A percentile compares a stretch with the other conserved stretches of the same genome.
These are phyloP conservation scores for Cladosporium velox DNA, from an alignment of 2,329 filamentous ascomycete species.

Conservation along the genomic window DNA sequence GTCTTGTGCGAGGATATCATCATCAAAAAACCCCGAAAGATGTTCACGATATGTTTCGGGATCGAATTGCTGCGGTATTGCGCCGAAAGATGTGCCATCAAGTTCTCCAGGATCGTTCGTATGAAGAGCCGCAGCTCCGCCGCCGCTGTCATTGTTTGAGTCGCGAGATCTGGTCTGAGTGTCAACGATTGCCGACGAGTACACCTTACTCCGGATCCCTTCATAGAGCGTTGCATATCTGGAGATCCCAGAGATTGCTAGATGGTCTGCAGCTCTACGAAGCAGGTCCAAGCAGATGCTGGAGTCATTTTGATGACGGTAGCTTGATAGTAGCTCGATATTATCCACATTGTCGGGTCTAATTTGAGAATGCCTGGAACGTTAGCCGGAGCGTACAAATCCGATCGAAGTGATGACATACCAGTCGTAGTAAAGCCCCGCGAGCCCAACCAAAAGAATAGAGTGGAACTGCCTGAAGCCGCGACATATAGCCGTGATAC, in stretches of 20 bases:
- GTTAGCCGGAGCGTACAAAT: background rate
- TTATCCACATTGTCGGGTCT: background rate
- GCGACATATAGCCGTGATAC: background rate
- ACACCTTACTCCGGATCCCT: background rate
- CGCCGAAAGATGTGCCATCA: background rate
- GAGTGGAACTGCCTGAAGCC: background rate
- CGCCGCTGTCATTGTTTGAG: background rate
- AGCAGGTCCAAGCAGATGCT: background rate
- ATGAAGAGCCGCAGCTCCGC: background rate
- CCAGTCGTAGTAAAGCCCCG: background rate
- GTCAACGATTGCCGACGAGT: background rate
- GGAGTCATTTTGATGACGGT: background rate
- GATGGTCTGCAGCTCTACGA: background rate
- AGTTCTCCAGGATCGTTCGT: background rate
- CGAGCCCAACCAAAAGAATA: background rate
- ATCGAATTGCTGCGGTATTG: background rate
- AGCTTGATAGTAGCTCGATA: background rate
- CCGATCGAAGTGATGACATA: background rate
- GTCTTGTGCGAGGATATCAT: background rate
- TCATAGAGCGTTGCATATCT: background rate
- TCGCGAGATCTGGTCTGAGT: background rate
- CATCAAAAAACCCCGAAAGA: background rate
- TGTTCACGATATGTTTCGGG: background rate
- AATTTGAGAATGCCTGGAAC: background rate
- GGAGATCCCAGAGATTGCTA: background rate